A percentile compares a stretch with the other conserved stretches of the same genome.
phyloP scores from a whole-genome alignment of 2,329 filamentous ascomycete species.

The Cladosporium velox region DNA sequence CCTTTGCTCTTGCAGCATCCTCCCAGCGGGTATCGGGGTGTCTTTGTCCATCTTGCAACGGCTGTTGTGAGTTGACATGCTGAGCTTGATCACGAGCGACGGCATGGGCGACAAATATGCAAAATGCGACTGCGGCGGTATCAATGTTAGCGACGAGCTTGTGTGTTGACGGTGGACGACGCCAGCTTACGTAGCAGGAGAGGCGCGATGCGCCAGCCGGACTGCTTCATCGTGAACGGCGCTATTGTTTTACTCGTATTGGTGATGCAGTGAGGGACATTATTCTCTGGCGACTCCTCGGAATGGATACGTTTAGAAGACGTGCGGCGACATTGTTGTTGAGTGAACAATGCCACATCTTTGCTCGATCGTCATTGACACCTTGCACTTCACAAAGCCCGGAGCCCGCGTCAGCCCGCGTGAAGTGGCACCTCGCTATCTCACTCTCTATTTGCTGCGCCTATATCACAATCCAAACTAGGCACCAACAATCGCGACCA shows the following conservation, averaged over 20 bases:
- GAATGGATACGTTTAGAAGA: neutral
- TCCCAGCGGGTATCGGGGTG: slow-evolving; percentile 22
- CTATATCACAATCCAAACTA: neutral
- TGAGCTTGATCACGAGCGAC: slow-evolving; percentile 22
- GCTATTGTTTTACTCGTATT: slow-evolving; percentile 3
- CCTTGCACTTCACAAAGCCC: slow-evolving; percentile 1
- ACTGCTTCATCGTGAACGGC: slow-evolving; percentile 26
- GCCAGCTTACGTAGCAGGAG: slow-evolving; percentile 27
- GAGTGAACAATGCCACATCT: slow-evolving; percentile 3
- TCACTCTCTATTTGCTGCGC: neutral
- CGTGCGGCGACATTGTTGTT: neutral
- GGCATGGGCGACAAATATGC: slow-evolving; percentile 26
- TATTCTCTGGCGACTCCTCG: neutral
- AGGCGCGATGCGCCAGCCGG: slow-evolving; percentile 28
- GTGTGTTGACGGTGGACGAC: neutral
- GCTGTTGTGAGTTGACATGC: slow-evolving; percentile 21
- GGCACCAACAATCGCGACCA: neutral
- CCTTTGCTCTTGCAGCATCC: slow-evolving; percentile 18
- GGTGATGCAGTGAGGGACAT: neutral
- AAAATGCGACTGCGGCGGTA: slow-evolving; percentile 25
- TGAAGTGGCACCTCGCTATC: neutral
- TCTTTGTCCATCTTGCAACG: slow-evolving; percentile 18
- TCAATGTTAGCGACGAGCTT: slow-evolving; percentile 17
- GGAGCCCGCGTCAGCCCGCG: neutral
- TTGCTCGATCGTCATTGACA: slow-evolving; percentile 17